Evolutionary conservation across 2,329 filamentous ascomycete species (phyloP).

Genomic region (Talaromyces sp.): DNA sequence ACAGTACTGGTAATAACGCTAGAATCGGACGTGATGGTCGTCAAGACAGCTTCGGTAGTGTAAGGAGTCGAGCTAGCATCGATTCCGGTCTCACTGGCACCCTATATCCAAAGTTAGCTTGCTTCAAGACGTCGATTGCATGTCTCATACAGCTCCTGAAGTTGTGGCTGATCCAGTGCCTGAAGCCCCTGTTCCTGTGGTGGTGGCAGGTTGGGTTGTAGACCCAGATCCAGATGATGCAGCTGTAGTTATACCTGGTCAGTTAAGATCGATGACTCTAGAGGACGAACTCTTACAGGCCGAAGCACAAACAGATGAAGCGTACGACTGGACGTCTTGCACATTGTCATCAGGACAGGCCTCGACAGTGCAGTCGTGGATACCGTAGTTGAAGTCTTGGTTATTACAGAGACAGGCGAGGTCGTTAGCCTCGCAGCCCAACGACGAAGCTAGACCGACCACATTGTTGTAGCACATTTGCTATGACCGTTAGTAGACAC

Average conservation of each 20-base stretch:
- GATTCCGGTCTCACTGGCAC: constrained; percentile 17
- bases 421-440: constrained; percentile 39
- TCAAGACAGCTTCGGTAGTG: constrained; percentile 6
- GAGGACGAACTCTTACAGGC: constrained; percentile 12
- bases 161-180: not conserved
- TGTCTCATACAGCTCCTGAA: constrained; percentile 3
- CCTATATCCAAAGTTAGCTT: constrained; percentile 10
- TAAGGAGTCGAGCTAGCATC: constrained; percentile 20
- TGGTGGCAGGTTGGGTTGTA: constrained; percentile 1
- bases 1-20: constrained; percentile 19
- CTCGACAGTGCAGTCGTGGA: constrained; percentile 44
- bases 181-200: not conserved
- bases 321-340: constrained; percentile 28
- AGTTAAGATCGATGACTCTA: not conserved
- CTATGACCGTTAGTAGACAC: constrained; percentile 21
- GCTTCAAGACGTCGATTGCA: not conserved
- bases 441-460: constrained; percentile 32
- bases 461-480: constrained; percentile 44
- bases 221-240: constrained; percentile 12
- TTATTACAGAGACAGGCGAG: constrained; percentile 38
- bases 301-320: constrained; percentile 33
- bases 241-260: constrained; percentile 2
- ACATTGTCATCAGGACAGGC: constrained; percentile 40
- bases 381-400: constrained; percentile 39
- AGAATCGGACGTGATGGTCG: constrained; percentile 17